Percentiles rank a stretch among this genome's conserved stretches.
Conservation (phyloP, 495 filamentous ascomycete species). For the Glutinoglossum americanum region DNA sequence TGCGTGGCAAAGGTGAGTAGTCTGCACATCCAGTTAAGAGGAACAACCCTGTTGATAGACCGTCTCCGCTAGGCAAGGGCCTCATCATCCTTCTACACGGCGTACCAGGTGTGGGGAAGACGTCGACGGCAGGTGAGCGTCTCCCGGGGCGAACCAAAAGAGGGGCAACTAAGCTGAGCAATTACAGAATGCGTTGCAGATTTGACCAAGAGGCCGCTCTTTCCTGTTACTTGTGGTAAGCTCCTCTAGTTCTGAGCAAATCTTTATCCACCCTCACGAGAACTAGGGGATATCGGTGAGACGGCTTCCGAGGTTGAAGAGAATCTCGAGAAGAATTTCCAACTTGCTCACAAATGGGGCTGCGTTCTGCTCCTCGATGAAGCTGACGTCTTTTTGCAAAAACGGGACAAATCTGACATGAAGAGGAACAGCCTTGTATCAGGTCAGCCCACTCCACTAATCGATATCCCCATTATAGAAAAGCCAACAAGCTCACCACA, state of each 20-base stretch:
- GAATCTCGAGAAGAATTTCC: background rate
- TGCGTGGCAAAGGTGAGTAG: constrained; percentile 21
- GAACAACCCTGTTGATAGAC: background rate
- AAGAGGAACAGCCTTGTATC: background rate
- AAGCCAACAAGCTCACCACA: too few species aligned
- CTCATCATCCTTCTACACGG: constrained; percentile 36
- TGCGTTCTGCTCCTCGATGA: background rate
- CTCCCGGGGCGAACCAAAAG: background rate
- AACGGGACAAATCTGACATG: background rate
- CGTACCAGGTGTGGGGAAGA: constrained; percentile 36
- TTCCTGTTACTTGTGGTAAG: constrained; percentile 21
- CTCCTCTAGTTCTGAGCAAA: background rate
- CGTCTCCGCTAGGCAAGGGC: constrained; percentile 23
- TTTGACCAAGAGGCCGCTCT: constrained; percentile 26
- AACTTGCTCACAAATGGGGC: background rate
- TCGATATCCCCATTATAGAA: background rate
- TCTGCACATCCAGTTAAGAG: background rate
- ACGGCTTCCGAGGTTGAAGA: constrained; percentile 14
- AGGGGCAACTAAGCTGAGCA: background rate
- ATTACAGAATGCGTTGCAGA: constrained; percentile 25
- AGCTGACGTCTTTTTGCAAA: background rate
- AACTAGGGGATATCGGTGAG: constrained; percentile 32
- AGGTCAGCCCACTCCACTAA: background rate
- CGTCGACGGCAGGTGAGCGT: constrained; percentile 24
- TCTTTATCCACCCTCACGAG: background rate